Percentiles rank a stretch among this genome's conserved stretches.
These are phyloP conservation scores for Terfezia boudieri DNA, from an alignment of 495 filamentous ascomycete genomes.

Conservation along the genomic window DNA sequence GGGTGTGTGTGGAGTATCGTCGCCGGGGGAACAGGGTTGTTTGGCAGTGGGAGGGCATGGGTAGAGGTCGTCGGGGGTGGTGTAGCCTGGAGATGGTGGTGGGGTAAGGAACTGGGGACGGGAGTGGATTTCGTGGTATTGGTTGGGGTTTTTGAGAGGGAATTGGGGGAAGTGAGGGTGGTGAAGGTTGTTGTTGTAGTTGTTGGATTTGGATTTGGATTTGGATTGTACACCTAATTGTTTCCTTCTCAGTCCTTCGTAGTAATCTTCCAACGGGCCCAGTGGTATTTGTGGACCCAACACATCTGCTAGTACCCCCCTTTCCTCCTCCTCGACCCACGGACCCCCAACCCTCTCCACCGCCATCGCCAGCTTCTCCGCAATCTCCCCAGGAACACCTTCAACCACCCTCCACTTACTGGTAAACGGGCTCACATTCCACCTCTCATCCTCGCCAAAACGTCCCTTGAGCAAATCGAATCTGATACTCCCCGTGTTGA, in stretches of 20 bases:
- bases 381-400: too few species aligned
- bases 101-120: neutral
- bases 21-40: constrained; percentile 64
- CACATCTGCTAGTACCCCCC: too few species aligned
- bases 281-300: too few species aligned
- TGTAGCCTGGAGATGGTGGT: constrained; percentile 54
- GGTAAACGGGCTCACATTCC: too few species aligned
- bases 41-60: constrained; percentile 48
- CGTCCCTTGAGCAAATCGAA: constrained; percentile 83
- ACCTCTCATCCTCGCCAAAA: too few species aligned
- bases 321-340: too few species aligned
- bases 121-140: too few species aligned
- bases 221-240: neutral
- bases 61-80: constrained; percentile 60
- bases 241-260: neutral
- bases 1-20: constrained; percentile 63
- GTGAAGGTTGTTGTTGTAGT: neutral
- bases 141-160: constrained; percentile 12
- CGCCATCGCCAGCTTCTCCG: too few species aligned
- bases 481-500: constrained; percentile 76
- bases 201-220: neutral
- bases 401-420: too few species aligned
- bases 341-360: neutral
- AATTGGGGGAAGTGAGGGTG: neutral
- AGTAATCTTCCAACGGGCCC: neutral